These are phyloP conservation scores for Keqinozyma sinolaborantium DNA, from an alignment of 1,139 yeast genomes.

Conservation along the genomic window DNA sequence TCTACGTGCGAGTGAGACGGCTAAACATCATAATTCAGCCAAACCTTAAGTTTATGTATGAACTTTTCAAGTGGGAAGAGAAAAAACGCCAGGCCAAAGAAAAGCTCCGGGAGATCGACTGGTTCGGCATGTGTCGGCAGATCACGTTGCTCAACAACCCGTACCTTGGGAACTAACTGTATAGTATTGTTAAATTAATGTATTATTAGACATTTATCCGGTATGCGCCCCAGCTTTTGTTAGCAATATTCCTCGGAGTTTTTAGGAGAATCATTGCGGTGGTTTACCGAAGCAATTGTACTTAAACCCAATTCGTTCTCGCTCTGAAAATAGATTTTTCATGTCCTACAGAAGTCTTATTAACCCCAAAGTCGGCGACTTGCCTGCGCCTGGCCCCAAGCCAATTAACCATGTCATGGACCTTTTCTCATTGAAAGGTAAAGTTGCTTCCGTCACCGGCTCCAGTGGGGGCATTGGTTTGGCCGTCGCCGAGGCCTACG, in stretches of 20 bases:
- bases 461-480: conserved; percentile 84
- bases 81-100: conserved; percentile 14
- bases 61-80: conserved; percentile 49
- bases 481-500: conserved; percentile 81
- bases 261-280: too few species aligned
- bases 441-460: conserved; percentile 86
- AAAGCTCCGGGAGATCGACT: conserved; percentile 67
- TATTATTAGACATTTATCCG: background rate
- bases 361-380: conserved; percentile 23
- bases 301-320: too few species aligned
- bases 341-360: conserved; percentile 16
- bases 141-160: conserved; percentile 73
- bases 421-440: conserved; percentile 70
- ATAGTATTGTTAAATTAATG: conserved; percentile 1
- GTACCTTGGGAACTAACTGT: conserved; percentile 26
- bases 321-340: background rate
- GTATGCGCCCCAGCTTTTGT: too few species aligned
- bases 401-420: conserved; percentile 35
- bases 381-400: conserved; percentile 27
- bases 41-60: conserved; percentile 46
- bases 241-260: too few species aligned
- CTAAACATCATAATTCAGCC: conserved; percentile 49
- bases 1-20: conserved; percentile 44
- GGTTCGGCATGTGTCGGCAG: conserved; percentile 89
- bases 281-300: too few species aligned